Evolutionary conservation across 352 stramenopile genomes (phyloP), one percentile per base, ranked within the genome.

Genomic region (Globisporangium cystogenes): DNA sequence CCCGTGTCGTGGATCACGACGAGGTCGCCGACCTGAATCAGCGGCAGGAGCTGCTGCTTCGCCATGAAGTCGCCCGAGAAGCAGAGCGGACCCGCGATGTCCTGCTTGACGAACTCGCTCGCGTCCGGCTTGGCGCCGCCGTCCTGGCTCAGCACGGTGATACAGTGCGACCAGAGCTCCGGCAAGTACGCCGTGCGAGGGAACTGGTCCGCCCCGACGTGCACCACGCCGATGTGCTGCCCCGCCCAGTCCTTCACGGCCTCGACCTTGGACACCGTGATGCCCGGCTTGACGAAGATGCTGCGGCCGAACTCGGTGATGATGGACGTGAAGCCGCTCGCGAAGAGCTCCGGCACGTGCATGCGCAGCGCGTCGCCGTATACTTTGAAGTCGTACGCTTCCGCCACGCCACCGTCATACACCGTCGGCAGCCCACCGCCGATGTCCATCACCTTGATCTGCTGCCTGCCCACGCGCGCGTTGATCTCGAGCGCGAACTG

Each of bases 221-320:
- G 91, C 8, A 96, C 56, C n/a, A 96, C 69, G 0, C 76, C 84
- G 36, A 93, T 96, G 44, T 77, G 68, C 62, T 89, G 72, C 7
- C 70, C 76, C 12, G 69, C 73, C 78, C 84, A 91, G 53, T 90
- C 67, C 57, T 97, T 97, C 41, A 96, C 63, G 6, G 87, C 89
- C 47, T 98, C 89, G 12, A 98, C 85, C 43, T 83, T 82, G 43
- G 82, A 90, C 11, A 95, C 87, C 0, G 87, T 87, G 37, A 96
- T 68, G 21, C 84, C 90, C 15, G 72, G 76, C 63, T 97, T 98
- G 18, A 87, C 76, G 47, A 96, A 89, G 43, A 97, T 61, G 42
- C 73, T 77, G 49, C 84, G 72, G 29, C 92, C 92, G 43, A 98
- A 98, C 68, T 98, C 92, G 16, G 92, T 98, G 55, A 98, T 85